Base-by-base conservation (phyloP, 202 grass and related monocot genomes). In the Miscanthus sacchariflorus region DNA sequence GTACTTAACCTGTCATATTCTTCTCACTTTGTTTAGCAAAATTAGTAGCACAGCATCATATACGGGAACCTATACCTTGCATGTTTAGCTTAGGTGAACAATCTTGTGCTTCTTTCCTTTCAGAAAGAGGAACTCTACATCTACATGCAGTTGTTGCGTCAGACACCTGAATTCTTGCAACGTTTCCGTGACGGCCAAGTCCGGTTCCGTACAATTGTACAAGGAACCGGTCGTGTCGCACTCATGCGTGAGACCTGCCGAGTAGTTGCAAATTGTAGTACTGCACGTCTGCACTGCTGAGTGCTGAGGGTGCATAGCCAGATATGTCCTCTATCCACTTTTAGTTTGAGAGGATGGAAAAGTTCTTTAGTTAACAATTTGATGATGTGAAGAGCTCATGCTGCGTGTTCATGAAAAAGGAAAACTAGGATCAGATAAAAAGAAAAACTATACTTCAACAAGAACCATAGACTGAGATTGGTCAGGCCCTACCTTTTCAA, bases 101-200 rank as follows among this genome's bases (percentile, higher is more conserved):
- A 42, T 18, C 21, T 21, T 63, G 3, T 79, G 48, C 4, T 63
- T 21, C 48, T 86, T 69, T 82, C 25, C 58, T 79, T 79, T 59
- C 46, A 9, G 14, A 24, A 36, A 78, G 64, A 12, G 9, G 27
- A 36, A 61, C 11, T 61, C 19, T n/a, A 68, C 72, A 39, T 77
- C 52, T 56, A 56, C 50, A 24, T 11, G 19, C 25, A 23, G 67
- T 12, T 80, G 17, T 38, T 79, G 25, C 76, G 77, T 77, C 24
- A 69, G 46, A n/a, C 5, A 58, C 15, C 46, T 77, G 49, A 48
- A 44, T 17, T 88, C 46, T 77, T 35, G 2, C 11, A 27, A 70
- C 63, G 36, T 50, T 72, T 64, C 36, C 56, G 42, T 44, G 72
- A 30, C 61, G 59, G 48, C 65, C 80, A 50, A 78, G 27, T 63